phyloP scores from a whole-genome alignment of 75 land plant genomes.

The Pinus tabuliformis region DNA sequence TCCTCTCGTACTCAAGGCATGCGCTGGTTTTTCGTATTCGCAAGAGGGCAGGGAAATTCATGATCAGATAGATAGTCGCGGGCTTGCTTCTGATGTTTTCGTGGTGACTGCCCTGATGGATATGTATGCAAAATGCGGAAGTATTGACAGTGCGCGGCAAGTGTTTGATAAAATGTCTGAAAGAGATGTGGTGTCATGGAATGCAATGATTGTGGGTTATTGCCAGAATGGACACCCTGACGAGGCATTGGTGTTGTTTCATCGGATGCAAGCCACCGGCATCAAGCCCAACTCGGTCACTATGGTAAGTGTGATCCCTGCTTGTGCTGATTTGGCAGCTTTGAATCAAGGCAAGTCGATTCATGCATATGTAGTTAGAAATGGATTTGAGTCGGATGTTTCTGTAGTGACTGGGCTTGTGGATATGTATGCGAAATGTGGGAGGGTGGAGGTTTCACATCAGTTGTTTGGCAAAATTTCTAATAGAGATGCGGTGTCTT shows the following conservation, averaged over 20 bases:
- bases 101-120: constrained; percentile 35
- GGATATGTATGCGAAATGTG: constrained; percentile 58
- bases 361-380: constrained; percentile 36
- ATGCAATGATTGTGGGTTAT: constrained; percentile 73
- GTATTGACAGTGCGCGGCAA: constrained; percentile 23
- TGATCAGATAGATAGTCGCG: background rate
- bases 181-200: constrained; percentile 63
- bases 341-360: constrained; percentile 27
- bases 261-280: constrained; percentile 18
- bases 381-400: constrained; percentile 27
- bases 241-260: constrained; percentile 43
- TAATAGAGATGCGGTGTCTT: constrained; percentile 46
- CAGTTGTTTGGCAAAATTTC: constrained; percentile 36
- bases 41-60: constrained; percentile 15
- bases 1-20: constrained; percentile 14
- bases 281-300: constrained; percentile 31
- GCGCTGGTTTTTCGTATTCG: constrained; percentile 1
- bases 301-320: constrained; percentile 14
- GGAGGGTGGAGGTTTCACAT: constrained; percentile 21
- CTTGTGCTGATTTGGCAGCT: constrained; percentile 27
- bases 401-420: constrained; percentile 43
- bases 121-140: constrained; percentile 52
- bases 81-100: background rate
- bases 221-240: constrained; percentile 27
- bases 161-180: constrained; percentile 33